Base-by-base conservation (phyloP, 495 filamentous ascomycete genomes). In the Astrothelium macrocarpum region DNA sequence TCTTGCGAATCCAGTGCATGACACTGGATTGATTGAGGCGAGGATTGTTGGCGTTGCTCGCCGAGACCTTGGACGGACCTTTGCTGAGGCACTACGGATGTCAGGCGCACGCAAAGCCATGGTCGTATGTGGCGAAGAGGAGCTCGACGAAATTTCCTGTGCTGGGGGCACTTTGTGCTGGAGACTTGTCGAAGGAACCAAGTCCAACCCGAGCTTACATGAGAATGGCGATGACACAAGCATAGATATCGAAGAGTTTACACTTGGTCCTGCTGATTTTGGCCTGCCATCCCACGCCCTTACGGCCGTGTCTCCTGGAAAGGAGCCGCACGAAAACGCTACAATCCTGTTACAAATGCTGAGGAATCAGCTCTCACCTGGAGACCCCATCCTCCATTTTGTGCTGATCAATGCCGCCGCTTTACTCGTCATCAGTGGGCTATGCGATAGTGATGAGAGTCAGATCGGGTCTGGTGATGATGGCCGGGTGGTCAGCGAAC, bases 381-480 rank as follows among this genome's bases (percentile, higher is more conserved):
- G 90, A 65, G 85, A 95, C 72, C 90, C 95, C 1, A 90, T 99
- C 67, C 72, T 95, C 73, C 86, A 94, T 70, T 97, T 97, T 69
- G 93, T 99, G 49, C 77, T 97, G 45, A 86, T 96, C 72, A 99
- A 99, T 71, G 87, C 92, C 0, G 94, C 94, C 1, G 90, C 90
- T 14, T 76, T 97, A 59, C 80, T 97, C 26, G 91, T 92, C 0
- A 82, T 87, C 7, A 80, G 89, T 0, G 95, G 95, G 0, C 75
- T 95, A n/a, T 94, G 91, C 68, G 93, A 96, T 62, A 83, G 85
- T 0, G 87, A 93, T 36, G 81, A 78, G 32, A 90, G 87, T 69
- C 76, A 83, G 68, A 89, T 91, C 85, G 90, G 88, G 7, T 80
- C 83, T 64, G 89, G 88, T 0, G 84, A 87, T 68, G 84, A 86